Evolutionary conservation across 2,329 filamentous ascomycete genomes (phyloP).

Genomic region (Cytospora piceae): DNA sequence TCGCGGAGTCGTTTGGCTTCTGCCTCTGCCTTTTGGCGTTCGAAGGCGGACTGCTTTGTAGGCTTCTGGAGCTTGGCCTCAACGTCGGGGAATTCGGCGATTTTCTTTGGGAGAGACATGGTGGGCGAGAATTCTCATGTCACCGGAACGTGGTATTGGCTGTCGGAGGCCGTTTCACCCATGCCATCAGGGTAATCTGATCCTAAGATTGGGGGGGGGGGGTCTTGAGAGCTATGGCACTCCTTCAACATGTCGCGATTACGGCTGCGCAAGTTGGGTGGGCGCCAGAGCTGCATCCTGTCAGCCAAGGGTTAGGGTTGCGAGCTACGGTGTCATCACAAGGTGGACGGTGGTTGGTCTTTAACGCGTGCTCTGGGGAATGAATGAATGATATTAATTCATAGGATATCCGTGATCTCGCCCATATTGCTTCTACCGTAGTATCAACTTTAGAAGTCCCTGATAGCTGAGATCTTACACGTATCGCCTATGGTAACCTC

Average conservation of each 20-base stretch:
- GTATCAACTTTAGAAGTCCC: too few relatives aligned
- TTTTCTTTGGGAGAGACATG: conserved; percentile 55
- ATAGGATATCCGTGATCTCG: too few relatives aligned
- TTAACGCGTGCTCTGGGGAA: too few relatives aligned
- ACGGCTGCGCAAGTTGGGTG: neutral
- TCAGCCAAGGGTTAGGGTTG: neutral
- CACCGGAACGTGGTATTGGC: neutral
- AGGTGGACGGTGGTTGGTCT: too few relatives aligned
- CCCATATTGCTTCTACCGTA: too few relatives aligned
- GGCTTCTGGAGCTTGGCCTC: conserved; percentile 79
- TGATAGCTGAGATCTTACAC: too few relatives aligned
- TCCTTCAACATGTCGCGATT: conserved; percentile 1
- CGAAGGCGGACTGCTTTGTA: conserved; percentile 83
- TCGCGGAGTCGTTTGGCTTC: conserved; percentile 86
- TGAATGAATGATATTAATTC: too few relatives aligned
- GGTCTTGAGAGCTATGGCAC: neutral
- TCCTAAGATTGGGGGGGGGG: neutral
- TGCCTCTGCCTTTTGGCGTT: conserved; percentile 84
- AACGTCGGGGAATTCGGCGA: conserved; percentile 69
- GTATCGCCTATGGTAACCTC: too few relatives aligned
- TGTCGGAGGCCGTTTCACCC: conserved; percentile 1
- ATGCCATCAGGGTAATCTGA: neutral
- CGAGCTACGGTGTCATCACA: too few relatives aligned
- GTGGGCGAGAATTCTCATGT: conserved; percentile 30
- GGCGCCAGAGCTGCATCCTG: conserved; percentile 14